Evolutionary conservation across 306 rosid genomes (phyloP).

Genomic region (Quercus agrifolia): DNA sequence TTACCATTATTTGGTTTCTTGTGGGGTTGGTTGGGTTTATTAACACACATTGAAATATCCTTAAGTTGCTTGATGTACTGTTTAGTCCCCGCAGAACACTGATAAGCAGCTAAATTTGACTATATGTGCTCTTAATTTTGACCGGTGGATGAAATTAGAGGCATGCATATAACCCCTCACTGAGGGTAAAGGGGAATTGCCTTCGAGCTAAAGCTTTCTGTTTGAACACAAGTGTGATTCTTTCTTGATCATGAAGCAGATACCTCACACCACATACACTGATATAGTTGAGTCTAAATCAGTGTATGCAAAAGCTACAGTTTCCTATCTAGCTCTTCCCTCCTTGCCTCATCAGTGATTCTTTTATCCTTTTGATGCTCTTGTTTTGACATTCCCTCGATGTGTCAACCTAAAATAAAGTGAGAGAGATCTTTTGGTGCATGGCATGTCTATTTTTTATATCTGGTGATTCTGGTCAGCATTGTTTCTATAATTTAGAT

Average conservation of each 20-base stretch:
- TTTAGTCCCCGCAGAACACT: background rate
- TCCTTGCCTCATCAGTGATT: background rate
- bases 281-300: too few species aligned
- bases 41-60: background rate
- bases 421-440: background rate
- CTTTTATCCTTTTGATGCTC: background rate
- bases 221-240: background rate
- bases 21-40: background rate
- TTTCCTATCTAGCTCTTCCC: too few species aligned
- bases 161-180: background rate
- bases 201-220: background rate
- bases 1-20: background rate
- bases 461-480: background rate
- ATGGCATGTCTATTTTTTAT: background rate
- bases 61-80: background rate
- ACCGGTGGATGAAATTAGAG: background rate
- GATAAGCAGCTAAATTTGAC: background rate
- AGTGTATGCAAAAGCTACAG: too few species aligned
- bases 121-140: background rate
- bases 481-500: background rate
- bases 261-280: too few species aligned
- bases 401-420: background rate
- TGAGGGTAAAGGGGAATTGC: background rate
- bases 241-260: background rate
- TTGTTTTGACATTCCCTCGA: background rate